phyloP scores from a whole-genome alignment of 176 grass and related monocot species.

The Aegilops speltoides region DNA sequence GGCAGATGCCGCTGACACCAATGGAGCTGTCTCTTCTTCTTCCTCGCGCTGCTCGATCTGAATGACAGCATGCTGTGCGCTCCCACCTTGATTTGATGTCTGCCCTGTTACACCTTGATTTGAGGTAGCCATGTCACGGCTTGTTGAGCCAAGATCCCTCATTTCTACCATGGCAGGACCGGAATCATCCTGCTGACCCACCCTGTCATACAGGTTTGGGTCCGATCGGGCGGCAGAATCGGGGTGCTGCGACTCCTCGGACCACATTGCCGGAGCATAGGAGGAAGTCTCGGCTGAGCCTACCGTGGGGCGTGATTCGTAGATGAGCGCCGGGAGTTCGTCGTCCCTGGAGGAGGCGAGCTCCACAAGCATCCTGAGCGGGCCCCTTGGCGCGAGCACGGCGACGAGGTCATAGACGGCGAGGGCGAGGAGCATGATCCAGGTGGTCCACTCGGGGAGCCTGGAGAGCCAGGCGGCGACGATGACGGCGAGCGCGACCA shows the following conservation, averaged over 20 bases:
- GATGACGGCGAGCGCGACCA: slow-evolving; percentile 82
- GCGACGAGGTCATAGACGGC: slow-evolving; percentile 83
- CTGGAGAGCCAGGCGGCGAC: slow-evolving; percentile 87
- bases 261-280: slow-evolving; percentile 45
- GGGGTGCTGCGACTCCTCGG: slow-evolving; percentile 64
- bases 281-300: slow-evolving; percentile 34
- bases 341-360: slow-evolving; percentile 88
- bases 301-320: slow-evolving; percentile 74
- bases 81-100: slow-evolving; percentile 27
- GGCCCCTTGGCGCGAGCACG: slow-evolving; percentile 76
- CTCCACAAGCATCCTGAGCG: slow-evolving; percentile 90
- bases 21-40: slow-evolving; percentile 56
- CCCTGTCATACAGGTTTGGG: slow-evolving; percentile 26
- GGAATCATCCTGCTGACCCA: slow-evolving; percentile 33
- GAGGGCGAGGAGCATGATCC: slow-evolving; percentile 88
- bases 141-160: slow-evolving; percentile 33
- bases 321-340: slow-evolving; percentile 87
- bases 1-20: slow-evolving; percentile 41
- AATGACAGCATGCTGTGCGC: slow-evolving; percentile 49
- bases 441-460: slow-evolving; percentile 96
- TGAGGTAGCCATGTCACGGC: neutral
- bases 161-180: slow-evolving; percentile 42
- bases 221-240: neutral
- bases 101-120: neutral
- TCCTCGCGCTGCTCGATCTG: slow-evolving; percentile 37